phyloP scores from a whole-genome alignment of 371 early-diverging fungal species.

The Zopfochytrium polystomum region DNA sequence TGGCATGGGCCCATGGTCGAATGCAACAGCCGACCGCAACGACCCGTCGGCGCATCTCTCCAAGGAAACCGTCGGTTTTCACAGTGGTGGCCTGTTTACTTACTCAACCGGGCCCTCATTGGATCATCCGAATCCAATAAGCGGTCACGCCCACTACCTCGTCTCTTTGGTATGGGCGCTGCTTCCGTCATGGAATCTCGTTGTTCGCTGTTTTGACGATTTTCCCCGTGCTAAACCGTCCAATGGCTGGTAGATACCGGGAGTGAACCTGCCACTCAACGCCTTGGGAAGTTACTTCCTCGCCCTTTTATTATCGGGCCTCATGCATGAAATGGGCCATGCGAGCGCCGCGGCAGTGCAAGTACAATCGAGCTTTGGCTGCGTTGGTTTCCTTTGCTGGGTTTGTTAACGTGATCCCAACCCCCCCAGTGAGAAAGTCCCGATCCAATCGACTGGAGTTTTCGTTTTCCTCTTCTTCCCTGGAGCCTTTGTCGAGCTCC shows the following conservation, averaged over 20 bases:
- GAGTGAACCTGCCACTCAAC: constrained; percentile 72
- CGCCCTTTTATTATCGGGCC: constrained; percentile 63
- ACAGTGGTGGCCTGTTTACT: too few species aligned
- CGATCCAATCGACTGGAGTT: constrained; percentile 65
- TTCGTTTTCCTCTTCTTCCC: constrained; percentile 74
- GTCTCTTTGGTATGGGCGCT: too few species aligned
- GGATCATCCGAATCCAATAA: too few species aligned
- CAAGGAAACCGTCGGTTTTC: too few species aligned
- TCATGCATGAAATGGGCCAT: constrained; percentile 79
- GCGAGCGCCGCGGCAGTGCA: constrained; percentile 70
- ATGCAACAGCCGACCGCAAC: too few species aligned
- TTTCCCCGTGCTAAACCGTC: too few species aligned
- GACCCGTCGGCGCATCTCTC: too few species aligned
- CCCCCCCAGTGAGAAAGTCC: constrained; percentile 53
- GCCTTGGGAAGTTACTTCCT: constrained; percentile 69
- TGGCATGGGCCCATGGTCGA: too few species aligned
- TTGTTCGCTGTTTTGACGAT: too few species aligned
- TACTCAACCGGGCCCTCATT: too few species aligned
- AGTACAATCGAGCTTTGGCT: constrained; percentile 3
- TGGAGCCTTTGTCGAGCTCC: constrained; percentile 81
- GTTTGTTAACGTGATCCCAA: not conserved
- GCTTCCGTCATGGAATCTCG: too few species aligned
- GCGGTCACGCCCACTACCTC: too few species aligned
- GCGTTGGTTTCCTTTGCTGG: not conserved
- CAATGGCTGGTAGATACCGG: constrained; percentile 79